These are phyloP conservation scores for Xylaria arbuscula DNA, from an alignment of 2,329 filamentous ascomycete genomes.

Conservation along the genomic window DNA sequence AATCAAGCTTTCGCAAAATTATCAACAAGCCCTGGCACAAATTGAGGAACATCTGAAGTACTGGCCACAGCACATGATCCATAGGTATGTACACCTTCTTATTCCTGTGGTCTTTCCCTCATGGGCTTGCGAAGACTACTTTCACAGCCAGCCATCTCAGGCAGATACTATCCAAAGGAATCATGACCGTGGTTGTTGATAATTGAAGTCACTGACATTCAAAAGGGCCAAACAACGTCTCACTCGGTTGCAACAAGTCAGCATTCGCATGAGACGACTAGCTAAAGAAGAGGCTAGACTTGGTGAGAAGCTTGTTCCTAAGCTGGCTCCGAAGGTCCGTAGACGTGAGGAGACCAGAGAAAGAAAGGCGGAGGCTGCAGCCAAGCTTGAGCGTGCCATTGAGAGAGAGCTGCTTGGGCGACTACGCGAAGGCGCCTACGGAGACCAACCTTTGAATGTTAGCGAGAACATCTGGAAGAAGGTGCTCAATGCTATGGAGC, in stretches of 20 bases:
- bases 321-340: conserved; percentile 89
- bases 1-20: conserved; percentile 90
- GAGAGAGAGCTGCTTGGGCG: conserved; percentile 94
- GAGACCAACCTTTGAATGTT: conserved; percentile 92
- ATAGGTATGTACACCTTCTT: conserved; percentile 29
- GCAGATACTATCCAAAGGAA: not conserved
- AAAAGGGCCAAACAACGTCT: conserved; percentile 81
- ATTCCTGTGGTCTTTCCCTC: not conserved
- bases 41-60: conserved; percentile 89
- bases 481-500: conserved; percentile 90
- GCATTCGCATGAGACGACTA: conserved; percentile 80
- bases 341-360: conserved; percentile 80
- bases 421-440: conserved; percentile 91
- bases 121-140: not conserved
- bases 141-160: not conserved
- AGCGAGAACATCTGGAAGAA: conserved; percentile 97
- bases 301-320: conserved; percentile 88
- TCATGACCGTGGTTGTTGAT: not conserved
- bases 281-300: conserved; percentile 90
- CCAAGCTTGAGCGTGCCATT: conserved; percentile 95
- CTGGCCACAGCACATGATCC: conserved; percentile 82
- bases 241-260: conserved; percentile 83
- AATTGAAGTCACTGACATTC: conserved; percentile 64
- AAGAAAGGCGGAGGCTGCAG: conserved; percentile 81
- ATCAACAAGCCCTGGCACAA: conserved; percentile 86